Percentiles rank a stretch among this genome's conserved stretches.
Conservation (phyloP, 208 protist genomes). For the Acanthamoeba royreba region DNA sequence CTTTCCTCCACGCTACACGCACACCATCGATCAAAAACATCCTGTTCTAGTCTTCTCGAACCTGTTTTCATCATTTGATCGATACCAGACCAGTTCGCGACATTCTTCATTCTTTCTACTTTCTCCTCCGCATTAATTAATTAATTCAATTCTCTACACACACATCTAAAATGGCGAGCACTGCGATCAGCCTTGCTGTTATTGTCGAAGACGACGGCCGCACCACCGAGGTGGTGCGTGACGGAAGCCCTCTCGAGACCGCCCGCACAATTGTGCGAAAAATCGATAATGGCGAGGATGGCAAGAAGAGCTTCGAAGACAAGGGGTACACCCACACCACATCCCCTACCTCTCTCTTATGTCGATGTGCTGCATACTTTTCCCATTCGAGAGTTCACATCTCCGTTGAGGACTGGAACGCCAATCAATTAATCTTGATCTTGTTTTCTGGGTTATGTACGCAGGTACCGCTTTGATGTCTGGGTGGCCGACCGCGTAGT, state of each 20-base stretch:
- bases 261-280: conserved; percentile 7
- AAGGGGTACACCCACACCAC: background rate
- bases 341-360: background rate
- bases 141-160: background rate
- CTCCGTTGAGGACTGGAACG: background rate
- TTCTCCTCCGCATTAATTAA: too few species aligned
- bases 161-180: background rate
- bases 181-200: background rate
- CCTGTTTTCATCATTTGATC: too few species aligned
- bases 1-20: too few species aligned
- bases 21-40: too few species aligned
- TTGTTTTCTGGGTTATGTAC: background rate
- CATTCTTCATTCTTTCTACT: too few species aligned
- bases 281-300: background rate
- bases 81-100: too few species aligned
- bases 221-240: background rate
- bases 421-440: background rate
- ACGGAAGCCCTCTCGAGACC: background rate
- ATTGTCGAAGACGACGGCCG: background rate
- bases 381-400: background rate
- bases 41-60: too few species aligned
- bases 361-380: background rate
- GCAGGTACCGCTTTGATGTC: background rate
- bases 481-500: background rate
- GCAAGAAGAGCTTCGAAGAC: conserved; percentile 13